A percentile compares a stretch with the other conserved stretches of the same genome.
phyloP scores from a whole-genome alignment of 768 basidiomycete genomes.

The Clitopilus hobsonii region DNA sequence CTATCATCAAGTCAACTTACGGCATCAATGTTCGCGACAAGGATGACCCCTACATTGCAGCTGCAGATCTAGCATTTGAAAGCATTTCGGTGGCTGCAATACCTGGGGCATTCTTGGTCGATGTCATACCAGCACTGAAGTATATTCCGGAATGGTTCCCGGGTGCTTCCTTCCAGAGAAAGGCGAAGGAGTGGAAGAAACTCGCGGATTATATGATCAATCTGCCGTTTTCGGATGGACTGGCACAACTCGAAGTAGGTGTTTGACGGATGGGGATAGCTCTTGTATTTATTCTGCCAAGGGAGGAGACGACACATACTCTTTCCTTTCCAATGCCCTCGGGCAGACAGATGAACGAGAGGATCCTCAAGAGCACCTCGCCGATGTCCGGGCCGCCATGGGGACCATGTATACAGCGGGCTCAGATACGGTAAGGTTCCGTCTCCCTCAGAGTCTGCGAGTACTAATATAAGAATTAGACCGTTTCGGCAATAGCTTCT shows the following conservation, averaged over 20 bases:
- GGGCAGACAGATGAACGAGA: not conserved
- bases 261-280: too few species aligned
- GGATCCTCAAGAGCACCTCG: not conserved
- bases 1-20: constrained; percentile 15
- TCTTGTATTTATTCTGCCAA: too few species aligned
- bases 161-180: constrained; percentile 11
- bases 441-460: not conserved
- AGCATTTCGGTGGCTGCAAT: constrained; percentile 8
- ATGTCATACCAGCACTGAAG: constrained; percentile 8
- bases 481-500: constrained; percentile 19
- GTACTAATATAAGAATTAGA: constrained; percentile 5
- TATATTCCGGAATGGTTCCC: constrained; percentile 13
- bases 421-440: constrained; percentile 11
- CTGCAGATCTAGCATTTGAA: constrained; percentile 11
- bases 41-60: constrained; percentile 18
- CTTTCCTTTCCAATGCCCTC: not conserved
- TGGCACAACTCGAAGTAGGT: constrained; percentile 6
- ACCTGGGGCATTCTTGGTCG: constrained; percentile 16
- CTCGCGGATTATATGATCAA: constrained; percentile 12
- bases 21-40: constrained; percentile 15
- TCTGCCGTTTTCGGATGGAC: constrained; percentile 13
- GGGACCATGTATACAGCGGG: constrained; percentile 6
- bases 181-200: constrained; percentile 11
- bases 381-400: not conserved
- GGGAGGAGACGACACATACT: not conserved